Base-by-base conservation (phyloP, 148 eudicot species). In the Vaccinium vitisidaea region DNA sequence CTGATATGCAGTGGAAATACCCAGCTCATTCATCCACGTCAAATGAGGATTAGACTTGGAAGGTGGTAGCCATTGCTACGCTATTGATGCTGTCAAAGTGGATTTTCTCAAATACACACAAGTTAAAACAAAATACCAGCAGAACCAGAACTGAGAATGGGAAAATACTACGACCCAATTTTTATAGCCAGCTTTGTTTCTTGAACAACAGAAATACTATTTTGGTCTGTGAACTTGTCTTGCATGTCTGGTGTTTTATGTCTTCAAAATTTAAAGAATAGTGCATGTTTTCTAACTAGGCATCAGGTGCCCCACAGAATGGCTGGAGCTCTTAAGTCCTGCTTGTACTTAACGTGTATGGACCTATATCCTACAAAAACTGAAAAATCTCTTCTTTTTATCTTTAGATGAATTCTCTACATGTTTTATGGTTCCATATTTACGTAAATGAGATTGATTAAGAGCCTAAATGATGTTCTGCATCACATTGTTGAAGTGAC, bases 1-100 rank as follows among this genome's bases (percentile, higher is more conserved):
- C 82, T 43, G 98, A 96, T 87, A 82, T 94, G 84, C 84, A 86
- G 30, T 90, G 90, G 94, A 92, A 86, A 84, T 94, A 86, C 90
- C 98, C 99, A 1, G 87, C 91, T 75, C 97, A 92, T 86, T 92
- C 94, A 16, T 91, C 94, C 43, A 79, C 82, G 43, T 71, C 91
- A 32, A 36, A 88, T 2, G 93, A 91, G 76, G 91, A 88, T 30
- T 87, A 84, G 85, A 59, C 43, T 75, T 54, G 83, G 81, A 80
- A 73, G 83, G 80, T 39, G 73, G 12, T 84, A 84, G 19, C 46
- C 52, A 39, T 12, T 13, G 10, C 23, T 65, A 19, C 55, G 1
- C 27, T 53, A 36, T 74, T 55, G 50, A 55, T 53, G 32, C 7
- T 30, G 52, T 83, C 84, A 27, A 69, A 50, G 52, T 53, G 27